A percentile compares a stretch with the other conserved stretches of the same genome.
Conservation (phyloP, 495 filamentous ascomycete genomes). For the Lichina pygmaea region DNA sequence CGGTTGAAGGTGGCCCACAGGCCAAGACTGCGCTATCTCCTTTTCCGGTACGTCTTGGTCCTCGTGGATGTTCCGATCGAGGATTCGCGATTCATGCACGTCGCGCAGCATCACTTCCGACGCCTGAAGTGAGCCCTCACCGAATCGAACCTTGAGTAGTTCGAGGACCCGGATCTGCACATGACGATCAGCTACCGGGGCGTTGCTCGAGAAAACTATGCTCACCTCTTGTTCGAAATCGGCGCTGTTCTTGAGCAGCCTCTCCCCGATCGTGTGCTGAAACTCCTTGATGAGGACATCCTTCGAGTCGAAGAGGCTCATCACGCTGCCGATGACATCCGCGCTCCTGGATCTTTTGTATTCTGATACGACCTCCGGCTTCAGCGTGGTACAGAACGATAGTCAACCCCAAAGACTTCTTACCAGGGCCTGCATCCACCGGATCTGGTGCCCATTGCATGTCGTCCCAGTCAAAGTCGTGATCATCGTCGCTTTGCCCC, state of each 20-base stretch:
- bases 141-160: constrained; percentile 69
- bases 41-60: constrained; percentile 12
- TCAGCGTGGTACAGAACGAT: not conserved
- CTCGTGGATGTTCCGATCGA: constrained; percentile 35
- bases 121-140: constrained; percentile 57
- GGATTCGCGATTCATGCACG: constrained; percentile 56
- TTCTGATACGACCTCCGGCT: constrained; percentile 14
- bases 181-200: no score
- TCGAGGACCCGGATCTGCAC: constrained; percentile 39
- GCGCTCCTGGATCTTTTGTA: constrained; percentile 70
- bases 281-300: constrained; percentile 87
- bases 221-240: constrained; percentile 43
- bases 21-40: not conserved
- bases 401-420: not conserved
- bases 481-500: constrained; percentile 17
- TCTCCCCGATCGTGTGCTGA: constrained; percentile 56
- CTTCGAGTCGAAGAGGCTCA: constrained; percentile 62
- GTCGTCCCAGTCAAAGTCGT: constrained; percentile 63
- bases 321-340: constrained; percentile 78
- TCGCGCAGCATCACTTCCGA: constrained; percentile 96
- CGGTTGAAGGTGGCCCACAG: not conserved
- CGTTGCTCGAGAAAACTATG: not conserved
- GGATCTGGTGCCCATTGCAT: constrained; percentile 82
- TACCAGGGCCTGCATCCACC: constrained; percentile 56
- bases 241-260: constrained; percentile 42